Conservation (phyloP, 2,329 filamentous ascomycete species). For the Penicillium sp. region DNA sequence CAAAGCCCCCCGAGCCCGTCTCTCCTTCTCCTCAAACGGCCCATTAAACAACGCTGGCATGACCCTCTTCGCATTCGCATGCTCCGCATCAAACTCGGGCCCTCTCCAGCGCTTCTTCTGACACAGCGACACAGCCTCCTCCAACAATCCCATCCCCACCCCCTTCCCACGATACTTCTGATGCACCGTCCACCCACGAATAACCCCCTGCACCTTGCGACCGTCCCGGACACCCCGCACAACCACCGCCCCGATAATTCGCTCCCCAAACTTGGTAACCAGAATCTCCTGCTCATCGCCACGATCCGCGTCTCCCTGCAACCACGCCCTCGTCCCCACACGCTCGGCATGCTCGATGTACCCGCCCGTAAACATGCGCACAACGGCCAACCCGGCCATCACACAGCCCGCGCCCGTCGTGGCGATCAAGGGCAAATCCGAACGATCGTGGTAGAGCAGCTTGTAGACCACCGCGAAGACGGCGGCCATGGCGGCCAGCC, state of each 20-base stretch:
- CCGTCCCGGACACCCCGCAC: neutral
- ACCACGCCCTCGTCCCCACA: neutral
- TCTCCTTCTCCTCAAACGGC: neutral
- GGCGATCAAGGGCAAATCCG: neutral
- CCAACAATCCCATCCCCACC: neutral
- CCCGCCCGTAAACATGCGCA: neutral
- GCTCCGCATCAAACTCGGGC: neutral
- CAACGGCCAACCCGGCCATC: slow-evolving; percentile 1
- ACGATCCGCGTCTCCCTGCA: neutral
- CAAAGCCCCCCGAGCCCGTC: neutral
- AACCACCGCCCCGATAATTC: neutral
- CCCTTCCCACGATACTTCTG: slow-evolving; percentile 1
- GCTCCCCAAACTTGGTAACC: slow-evolving; percentile 2
- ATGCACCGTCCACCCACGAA: slow-evolving; percentile 2
- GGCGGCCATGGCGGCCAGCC: neutral
- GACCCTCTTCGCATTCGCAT: neutral
- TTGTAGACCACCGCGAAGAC: neutral
- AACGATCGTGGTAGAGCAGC: neutral
- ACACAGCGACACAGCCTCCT: neutral
- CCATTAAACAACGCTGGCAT: neutral
- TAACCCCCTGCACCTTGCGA: slow-evolving; percentile 2
- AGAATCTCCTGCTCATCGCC: neutral
- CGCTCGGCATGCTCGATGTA: slow-evolving; percentile 1
- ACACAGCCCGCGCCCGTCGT: slow-evolving; percentile 1
- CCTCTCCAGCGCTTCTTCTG: neutral